These are phyloP conservation scores for Argentina anserina DNA, from an alignment of 306 rosid species.

Conservation along the genomic window DNA sequence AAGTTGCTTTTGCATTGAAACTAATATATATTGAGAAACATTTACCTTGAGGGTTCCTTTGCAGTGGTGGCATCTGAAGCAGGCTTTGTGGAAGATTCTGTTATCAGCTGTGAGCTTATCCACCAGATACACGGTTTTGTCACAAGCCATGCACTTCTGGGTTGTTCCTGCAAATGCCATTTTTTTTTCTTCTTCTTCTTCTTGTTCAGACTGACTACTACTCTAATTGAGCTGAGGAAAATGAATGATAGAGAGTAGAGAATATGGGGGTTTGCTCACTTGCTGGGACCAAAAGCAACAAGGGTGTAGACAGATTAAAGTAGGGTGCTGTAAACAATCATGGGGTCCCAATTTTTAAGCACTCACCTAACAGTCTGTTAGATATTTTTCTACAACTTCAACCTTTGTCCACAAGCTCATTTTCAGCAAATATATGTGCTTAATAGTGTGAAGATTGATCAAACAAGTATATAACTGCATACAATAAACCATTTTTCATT, in stretches of 20 bases:
- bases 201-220: neutral
- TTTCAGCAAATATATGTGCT: neutral
- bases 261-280: slow-evolving; percentile 35
- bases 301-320: slow-evolving; percentile 43
- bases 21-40: neutral
- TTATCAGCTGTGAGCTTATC: slow-evolving; percentile 94
- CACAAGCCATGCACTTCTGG: slow-evolving; percentile 99
- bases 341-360: slow-evolving; percentile 51
- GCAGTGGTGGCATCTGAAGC: slow-evolving; percentile 98
- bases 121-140: slow-evolving; percentile 90
- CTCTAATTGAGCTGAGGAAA: slow-evolving; percentile 18
- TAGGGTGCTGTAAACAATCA: slow-evolving; percentile 45
- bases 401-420: neutral
- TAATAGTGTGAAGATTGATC: neutral
- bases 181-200: slow-evolving; percentile 7
- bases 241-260: slow-evolving; percentile 18
- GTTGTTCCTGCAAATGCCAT: slow-evolving; percentile 99
- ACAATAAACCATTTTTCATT: neutral
- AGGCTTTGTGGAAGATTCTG: slow-evolving; percentile 89
- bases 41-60: slow-evolving; percentile 98
- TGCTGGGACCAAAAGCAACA: slow-evolving; percentile 48
- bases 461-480: neutral
- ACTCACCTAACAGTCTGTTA: slow-evolving; percentile 46
- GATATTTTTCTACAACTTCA: slow-evolving; percentile 15
- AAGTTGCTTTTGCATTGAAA: neutral